Conservation (phyloP, 2,329 filamentous ascomycete species). For the Basipetospora sp. region DNA sequence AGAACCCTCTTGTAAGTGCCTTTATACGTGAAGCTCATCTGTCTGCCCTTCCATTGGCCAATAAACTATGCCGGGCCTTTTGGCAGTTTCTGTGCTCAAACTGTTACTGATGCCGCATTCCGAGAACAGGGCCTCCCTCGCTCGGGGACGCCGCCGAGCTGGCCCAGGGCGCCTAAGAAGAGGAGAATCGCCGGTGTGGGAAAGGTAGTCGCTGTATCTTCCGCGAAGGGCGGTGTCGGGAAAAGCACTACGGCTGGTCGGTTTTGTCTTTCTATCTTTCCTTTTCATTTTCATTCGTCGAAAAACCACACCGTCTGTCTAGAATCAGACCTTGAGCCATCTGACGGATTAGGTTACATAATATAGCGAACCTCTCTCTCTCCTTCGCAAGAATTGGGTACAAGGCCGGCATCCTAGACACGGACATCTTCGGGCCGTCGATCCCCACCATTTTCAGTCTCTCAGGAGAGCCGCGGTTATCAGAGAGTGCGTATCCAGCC, state of each 20-base stretch:
- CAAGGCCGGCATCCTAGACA: constrained; percentile 76
- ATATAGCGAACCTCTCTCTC: constrained; percentile 62
- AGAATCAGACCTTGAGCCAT: too few relatives aligned
- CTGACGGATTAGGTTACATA: too few relatives aligned
- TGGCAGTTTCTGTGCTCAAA: too few relatives aligned
- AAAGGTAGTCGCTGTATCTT: constrained; percentile 92
- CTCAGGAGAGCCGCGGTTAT: constrained; percentile 62
- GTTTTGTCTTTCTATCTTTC: constrained; percentile 9
- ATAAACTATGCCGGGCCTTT: too few relatives aligned
- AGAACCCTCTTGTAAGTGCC: constrained; percentile 64
- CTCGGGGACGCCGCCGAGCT: constrained; percentile 42
- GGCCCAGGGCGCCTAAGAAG: constrained; percentile 63
- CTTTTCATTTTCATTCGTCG: background rate
- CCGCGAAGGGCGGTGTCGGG: constrained; percentile 93
- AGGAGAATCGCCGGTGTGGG: constrained; percentile 69
- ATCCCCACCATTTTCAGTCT: constrained; percentile 82
- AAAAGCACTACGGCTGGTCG: constrained; percentile 83
- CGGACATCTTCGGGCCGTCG: constrained; percentile 91
- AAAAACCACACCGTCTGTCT: too few relatives aligned
- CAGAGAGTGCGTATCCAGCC: constrained; percentile 39
- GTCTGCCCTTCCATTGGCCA: too few relatives aligned
- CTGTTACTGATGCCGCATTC: background rate
- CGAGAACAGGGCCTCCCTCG: constrained; percentile 61
- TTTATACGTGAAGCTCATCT: background rate
- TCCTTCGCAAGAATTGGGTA: constrained; percentile 72